A percentile compares a stretch with the other conserved stretches of the same genome.
Evolutionary conservation across 768 basidiomycete species (phyloP).

Genomic region (Tephrocybe sp.): DNA sequence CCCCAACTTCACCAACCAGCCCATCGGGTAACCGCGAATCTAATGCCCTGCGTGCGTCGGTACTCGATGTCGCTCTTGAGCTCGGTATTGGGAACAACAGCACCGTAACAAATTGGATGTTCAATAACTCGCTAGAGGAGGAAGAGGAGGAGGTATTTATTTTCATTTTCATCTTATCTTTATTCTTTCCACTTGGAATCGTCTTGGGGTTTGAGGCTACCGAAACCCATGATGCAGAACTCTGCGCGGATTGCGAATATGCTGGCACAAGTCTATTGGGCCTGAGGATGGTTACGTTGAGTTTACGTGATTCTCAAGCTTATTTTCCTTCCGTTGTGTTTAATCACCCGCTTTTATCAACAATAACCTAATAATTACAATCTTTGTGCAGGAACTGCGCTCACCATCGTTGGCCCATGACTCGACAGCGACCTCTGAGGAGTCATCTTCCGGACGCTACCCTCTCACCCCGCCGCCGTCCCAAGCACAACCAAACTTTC

Average conservation of each 20-base stretch:
- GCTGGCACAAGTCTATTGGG: too few relatives aligned
- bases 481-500: constrained; percentile 11
- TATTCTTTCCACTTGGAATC: background rate
- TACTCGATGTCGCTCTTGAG: constrained; percentile 69
- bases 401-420: constrained; percentile 33
- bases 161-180: background rate
- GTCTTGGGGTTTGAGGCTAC: too few relatives aligned
- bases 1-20: constrained; percentile 12
- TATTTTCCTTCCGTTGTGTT: background rate
- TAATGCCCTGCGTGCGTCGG: constrained; percentile 63
- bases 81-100: constrained; percentile 60
- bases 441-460: constrained; percentile 25
- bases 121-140: constrained; percentile 55
- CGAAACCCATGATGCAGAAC: too few relatives aligned
- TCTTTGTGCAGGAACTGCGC: constrained; percentile 9
- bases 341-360: background rate
- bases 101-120: constrained; percentile 70
- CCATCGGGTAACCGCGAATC: constrained; percentile 43
- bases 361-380: background rate
- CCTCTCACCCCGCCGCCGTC: constrained; percentile 18
- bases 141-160: constrained; percentile 51
- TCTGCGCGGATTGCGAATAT: too few relatives aligned
- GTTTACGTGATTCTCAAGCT: constrained; percentile 1
- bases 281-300: too few relatives aligned
- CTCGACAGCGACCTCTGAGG: constrained; percentile 33